These are phyloP conservation scores for Lyophyllum semitale DNA, from an alignment of 768 basidiomycete genomes.

Conservation along the genomic window DNA sequence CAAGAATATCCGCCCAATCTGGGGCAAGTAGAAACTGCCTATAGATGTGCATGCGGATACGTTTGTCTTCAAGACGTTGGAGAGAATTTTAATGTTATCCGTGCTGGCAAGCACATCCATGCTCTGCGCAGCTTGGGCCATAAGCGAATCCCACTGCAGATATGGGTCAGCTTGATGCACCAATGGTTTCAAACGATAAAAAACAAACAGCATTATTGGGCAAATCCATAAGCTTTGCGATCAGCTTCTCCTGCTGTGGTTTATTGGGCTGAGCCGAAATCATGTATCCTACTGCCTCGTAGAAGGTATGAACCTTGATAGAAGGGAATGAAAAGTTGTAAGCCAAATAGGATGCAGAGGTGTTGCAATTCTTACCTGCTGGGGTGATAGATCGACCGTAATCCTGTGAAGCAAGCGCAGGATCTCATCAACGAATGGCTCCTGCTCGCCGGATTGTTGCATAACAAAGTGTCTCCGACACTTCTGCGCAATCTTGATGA, in stretches of 20 bases:
- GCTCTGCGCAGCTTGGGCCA: slow-evolving; percentile 91
- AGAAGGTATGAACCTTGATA: slow-evolving; percentile 87
- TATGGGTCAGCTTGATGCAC: background rate
- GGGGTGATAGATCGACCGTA: slow-evolving; percentile 91
- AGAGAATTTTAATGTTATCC: slow-evolving; percentile 95
- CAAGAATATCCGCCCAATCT: slow-evolving; percentile 92
- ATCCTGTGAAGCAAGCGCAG: slow-evolving; percentile 88
- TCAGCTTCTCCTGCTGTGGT: slow-evolving; percentile 92
- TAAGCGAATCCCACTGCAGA: slow-evolving; percentile 90
- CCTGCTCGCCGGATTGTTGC: slow-evolving; percentile 95
- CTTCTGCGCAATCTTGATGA: slow-evolving; percentile 99
- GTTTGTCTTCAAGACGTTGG: slow-evolving; percentile 97
- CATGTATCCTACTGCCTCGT: slow-evolving; percentile 99
- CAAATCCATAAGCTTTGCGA: slow-evolving; percentile 93
- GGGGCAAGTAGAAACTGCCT: slow-evolving; percentile 96
- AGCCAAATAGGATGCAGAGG: background rate
- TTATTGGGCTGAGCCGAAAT: slow-evolving; percentile 99
- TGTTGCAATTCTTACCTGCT: slow-evolving; percentile 54
- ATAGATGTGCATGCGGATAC: slow-evolving; percentile 97
- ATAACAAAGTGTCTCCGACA: slow-evolving; percentile 97
- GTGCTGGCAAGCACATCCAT: slow-evolving; percentile 88
- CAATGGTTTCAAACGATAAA: background rate
- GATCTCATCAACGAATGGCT: slow-evolving; percentile 98
- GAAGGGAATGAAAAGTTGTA: slow-evolving; percentile 21
- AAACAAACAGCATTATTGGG: slow-evolving; percentile 89